phyloP scores from a whole-genome alignment of 257 asterid species.

The Solanum commersonii region DNA sequence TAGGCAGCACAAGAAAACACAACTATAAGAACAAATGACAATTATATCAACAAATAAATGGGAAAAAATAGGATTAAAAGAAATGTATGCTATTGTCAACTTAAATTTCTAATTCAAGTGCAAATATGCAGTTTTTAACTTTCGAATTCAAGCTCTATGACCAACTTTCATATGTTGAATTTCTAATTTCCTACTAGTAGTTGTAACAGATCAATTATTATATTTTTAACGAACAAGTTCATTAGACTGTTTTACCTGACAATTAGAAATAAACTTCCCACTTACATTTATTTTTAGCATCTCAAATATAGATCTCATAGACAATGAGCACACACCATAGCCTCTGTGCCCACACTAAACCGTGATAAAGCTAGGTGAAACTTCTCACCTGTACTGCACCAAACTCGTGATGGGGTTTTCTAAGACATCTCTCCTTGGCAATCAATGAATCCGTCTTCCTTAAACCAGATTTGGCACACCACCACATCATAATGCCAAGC shows the following conservation, averaged over 20 bases:
- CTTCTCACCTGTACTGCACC: neutral
- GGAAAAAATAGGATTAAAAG: neutral
- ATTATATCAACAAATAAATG: neutral
- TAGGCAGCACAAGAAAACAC: neutral
- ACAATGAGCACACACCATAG: neutral
- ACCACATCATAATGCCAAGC: neutral
- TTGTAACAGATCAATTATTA: neutral
- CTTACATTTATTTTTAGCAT: neutral
- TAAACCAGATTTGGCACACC: neutral
- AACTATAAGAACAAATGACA: neutral
- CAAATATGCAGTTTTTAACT: neutral
- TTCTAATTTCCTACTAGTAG: neutral
- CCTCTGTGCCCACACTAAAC: neutral
- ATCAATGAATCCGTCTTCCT: neutral
- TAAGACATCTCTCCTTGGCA: neutral
- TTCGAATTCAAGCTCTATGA: neutral
- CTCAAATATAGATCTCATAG: neutral
- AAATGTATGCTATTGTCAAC: neutral
- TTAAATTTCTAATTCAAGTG: neutral
- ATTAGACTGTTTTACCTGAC: neutral
- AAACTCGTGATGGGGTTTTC: neutral
- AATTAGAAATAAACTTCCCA: neutral
- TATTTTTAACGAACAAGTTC: neutral
- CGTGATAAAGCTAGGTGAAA: neutral
- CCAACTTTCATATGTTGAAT: neutral